Evolutionary conservation across 371 early-diverging fungal genomes (phyloP).

Genomic region (Fennellomyces sp.): DNA sequence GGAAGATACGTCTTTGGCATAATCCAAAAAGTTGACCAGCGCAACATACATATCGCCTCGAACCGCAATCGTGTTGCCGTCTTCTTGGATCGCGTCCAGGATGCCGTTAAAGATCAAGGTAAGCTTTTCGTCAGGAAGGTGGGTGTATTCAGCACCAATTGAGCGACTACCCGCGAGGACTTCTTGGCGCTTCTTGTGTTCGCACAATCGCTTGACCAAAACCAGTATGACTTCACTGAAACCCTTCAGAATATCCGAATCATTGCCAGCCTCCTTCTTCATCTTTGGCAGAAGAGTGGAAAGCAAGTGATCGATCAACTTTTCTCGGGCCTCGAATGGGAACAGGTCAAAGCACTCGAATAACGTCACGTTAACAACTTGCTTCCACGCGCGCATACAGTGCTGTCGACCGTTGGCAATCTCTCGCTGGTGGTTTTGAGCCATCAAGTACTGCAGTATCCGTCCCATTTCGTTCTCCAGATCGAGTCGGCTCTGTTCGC

Average conservation of each 20-base stretch:
- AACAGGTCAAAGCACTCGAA: conserved; percentile 68
- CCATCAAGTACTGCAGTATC: conserved; percentile 56
- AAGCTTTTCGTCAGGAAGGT: conserved; percentile 60
- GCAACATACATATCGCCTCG: conserved; percentile 87
- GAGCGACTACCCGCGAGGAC: conserved; percentile 29
- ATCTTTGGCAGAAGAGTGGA: conserved; percentile 65
- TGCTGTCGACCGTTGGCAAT: conserved; percentile 64
- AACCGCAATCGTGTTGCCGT: conserved; percentile 62
- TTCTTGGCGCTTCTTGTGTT: conserved; percentile 32
- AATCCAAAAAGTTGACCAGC: conserved; percentile 66
- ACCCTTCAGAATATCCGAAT: conserved; percentile 53
- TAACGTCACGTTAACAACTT: conserved; percentile 73
- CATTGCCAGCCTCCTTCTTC: conserved; percentile 22
- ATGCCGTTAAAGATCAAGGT: conserved; percentile 66
- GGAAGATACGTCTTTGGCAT: not conserved
- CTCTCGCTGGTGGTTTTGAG: conserved; percentile 67
- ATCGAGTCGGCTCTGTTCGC: conserved; percentile 37
- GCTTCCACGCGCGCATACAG: conserved; percentile 79
- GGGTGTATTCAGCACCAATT: conserved; percentile 27
- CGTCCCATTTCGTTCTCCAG: conserved; percentile 56
- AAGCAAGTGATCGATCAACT: conserved; percentile 63
- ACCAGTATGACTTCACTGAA: conserved; percentile 64
- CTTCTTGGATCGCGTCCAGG: conserved; percentile 64
- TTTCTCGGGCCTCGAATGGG: conserved; percentile 60
- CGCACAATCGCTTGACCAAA: conserved; percentile 46